Evolutionary conservation across 2,329 filamentous ascomycete genomes (phyloP).

Genomic region (Parastagonospora avenae): DNA sequence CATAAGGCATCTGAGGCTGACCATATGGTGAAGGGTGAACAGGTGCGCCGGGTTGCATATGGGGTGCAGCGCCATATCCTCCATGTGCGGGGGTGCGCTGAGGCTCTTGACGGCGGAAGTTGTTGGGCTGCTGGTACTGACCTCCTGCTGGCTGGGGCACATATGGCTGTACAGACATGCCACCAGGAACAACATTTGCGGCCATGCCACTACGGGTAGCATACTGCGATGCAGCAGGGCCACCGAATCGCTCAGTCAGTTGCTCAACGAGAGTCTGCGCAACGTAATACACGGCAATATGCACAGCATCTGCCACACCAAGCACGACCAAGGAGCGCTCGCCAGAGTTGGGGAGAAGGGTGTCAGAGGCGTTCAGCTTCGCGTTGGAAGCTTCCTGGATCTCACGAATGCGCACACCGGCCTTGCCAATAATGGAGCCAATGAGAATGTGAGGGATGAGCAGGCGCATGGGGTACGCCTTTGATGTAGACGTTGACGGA

Average conservation of each 20-base stretch:
- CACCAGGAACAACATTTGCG: constrained; percentile 90
- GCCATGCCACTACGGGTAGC: constrained; percentile 93
- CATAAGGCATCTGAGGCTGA: constrained; percentile 78
- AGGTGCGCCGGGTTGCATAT: constrained; percentile 74
- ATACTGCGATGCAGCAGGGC: constrained; percentile 95
- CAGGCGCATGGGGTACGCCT: constrained; percentile 94
- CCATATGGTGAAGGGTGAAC: constrained; percentile 48
- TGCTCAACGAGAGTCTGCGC: constrained; percentile 98
- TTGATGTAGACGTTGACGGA: constrained; percentile 89
- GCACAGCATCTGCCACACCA: constrained; percentile 95
- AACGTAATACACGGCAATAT: constrained; percentile 99
- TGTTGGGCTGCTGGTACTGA: constrained; percentile 90
- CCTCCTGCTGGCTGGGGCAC: constrained; percentile 90
- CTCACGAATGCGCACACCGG: constrained; percentile 92
- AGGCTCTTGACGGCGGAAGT: constrained; percentile 71
- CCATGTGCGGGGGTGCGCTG: constrained; percentile 77
- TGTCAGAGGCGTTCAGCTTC: constrained; percentile 93
- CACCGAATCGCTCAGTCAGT: constrained; percentile 93
- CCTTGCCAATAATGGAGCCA: constrained; percentile 98
- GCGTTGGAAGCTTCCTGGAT: constrained; percentile 98
- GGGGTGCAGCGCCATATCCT: constrained; percentile 65
- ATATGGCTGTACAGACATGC: constrained; percentile 99
- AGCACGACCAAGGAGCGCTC: constrained; percentile 98
- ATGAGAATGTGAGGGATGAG: constrained; percentile 97
- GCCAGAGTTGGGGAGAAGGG: constrained; percentile 90